Evolutionary conservation across 2,329 filamentous ascomycete genomes (phyloP), one percentile per base, ranked within the genome.

Genomic region (Exophiala sideris): DNA sequence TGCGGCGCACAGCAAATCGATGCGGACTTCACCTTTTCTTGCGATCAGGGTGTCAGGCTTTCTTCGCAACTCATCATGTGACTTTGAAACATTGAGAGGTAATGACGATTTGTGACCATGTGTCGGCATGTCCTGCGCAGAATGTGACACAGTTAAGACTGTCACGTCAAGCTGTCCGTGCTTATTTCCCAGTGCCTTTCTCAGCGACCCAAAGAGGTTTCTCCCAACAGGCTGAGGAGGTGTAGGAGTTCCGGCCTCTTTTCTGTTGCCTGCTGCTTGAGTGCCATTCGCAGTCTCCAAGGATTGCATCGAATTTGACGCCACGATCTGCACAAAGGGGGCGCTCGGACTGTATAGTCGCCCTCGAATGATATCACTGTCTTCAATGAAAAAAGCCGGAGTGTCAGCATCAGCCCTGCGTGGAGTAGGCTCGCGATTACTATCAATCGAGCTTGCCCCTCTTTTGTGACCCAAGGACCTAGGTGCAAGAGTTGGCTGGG

Each of bases 311-410:
- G 5, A 81, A 77, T 5, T 80, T 75, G 48, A 84, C 72, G 34
- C 85, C 74, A 40, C 91, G 84, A 62, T 58, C 29, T 62, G 59
- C 38, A 96, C 87, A 67, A 88, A 90, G 0, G 91, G 84, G 57
- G 94, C 88, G 0, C 83, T 83, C 1, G 92, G 94, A 12, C 91
- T 89, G 57, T 95, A 82, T 5, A 96, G 68, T 54, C 91, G 89
- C 11, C 94, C 94, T 47, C 92, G 83, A 16, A 97, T 91, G 35
- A 99, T 81, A 60, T 88, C 92, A 8, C 91, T 90, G 3, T 87
- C 61, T 20, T 59, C 58, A 14, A 51, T 20, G 71, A 74, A 36
- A n/a, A 51, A 18, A 4, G 36, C 52, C 5, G 45, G 47, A 10
- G 52, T 36, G 7, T 60, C 53, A 24, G 46, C 11, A 38, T 52